A percentile compares a stretch with the other conserved stretches of the same genome.
These are phyloP conservation scores for Clohesyomyces aquaticus DNA, from an alignment of 495 filamentous ascomycete genomes.

Conservation along the genomic window DNA sequence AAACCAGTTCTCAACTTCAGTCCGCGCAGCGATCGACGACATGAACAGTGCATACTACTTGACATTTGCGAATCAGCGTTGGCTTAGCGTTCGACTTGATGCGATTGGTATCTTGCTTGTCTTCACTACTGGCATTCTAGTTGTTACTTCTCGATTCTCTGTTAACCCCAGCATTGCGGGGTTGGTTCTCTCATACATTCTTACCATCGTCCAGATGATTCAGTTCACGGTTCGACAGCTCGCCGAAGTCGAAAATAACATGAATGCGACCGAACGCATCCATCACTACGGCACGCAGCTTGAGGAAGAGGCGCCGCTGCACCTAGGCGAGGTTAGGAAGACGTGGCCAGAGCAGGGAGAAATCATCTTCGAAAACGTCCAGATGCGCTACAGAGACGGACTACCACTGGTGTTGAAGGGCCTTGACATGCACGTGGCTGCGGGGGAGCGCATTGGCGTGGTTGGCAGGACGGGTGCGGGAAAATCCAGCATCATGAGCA, in stretches of 20 bases:
- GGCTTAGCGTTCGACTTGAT: constrained; percentile 85
- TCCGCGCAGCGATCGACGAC: constrained; percentile 74
- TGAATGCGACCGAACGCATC: constrained; percentile 95
- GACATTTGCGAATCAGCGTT: constrained; percentile 91
- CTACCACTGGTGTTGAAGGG: constrained; percentile 84
- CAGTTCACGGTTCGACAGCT: constrained; percentile 94
- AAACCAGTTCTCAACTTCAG: constrained; percentile 68
- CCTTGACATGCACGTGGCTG: constrained; percentile 73
- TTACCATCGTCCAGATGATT: constrained; percentile 93
- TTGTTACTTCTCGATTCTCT: constrained; percentile 90
- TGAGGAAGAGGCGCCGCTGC: constrained; percentile 84
- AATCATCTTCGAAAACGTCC: constrained; percentile 80
- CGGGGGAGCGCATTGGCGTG: constrained; percentile 90
- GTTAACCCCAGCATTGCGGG: constrained; percentile 84
- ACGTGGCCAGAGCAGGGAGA: constrained; percentile 84
- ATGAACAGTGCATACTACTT: constrained; percentile 95
- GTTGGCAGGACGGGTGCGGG: constrained; percentile 93
- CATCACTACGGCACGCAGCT: constrained; percentile 86
- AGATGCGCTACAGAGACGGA: constrained; percentile 87
- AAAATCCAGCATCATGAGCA: constrained; percentile 92
- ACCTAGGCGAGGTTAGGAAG: constrained; percentile 64
- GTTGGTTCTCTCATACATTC: constrained; percentile 87
- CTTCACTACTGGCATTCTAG: constrained; percentile 84
- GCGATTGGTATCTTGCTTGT: constrained; percentile 79
- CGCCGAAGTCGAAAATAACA: constrained; percentile 94